Evolutionary conservation across 2,329 filamentous ascomycete genomes (phyloP).

Genomic region (Pestalotiopsis sp.): DNA sequence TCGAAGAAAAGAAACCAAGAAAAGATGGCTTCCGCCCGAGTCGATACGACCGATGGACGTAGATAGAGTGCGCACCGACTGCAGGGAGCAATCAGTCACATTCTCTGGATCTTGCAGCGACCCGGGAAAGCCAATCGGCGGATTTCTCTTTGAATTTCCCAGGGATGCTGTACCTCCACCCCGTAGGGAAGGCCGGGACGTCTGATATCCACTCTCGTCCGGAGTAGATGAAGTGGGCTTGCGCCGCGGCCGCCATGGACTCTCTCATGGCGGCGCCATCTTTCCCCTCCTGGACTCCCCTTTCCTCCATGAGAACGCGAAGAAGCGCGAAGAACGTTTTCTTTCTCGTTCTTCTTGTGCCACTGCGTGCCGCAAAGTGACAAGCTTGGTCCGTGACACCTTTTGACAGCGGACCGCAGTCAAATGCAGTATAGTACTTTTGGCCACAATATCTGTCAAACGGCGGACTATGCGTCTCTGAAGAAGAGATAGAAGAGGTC

Average conservation of each 20-base stretch:
- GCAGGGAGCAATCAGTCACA: neutral
- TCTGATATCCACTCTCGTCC: neutral
- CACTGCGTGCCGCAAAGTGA: neutral
- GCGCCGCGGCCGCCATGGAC: neutral
- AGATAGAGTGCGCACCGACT: neutral
- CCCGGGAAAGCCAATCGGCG: neutral
- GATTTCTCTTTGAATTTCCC: neutral
- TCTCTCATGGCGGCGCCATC: neutral
- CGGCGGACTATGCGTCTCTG: neutral
- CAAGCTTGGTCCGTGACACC: neutral
- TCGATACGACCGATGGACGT: neutral
- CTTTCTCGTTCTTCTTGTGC: neutral
- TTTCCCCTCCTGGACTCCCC: neutral
- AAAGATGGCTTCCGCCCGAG: neutral
- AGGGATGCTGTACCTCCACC: neutral
- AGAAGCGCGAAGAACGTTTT: neutral
- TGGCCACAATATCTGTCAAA: neutral
- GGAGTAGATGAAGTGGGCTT: neutral
- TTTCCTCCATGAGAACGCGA: neutral
- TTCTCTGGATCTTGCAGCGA: neutral
- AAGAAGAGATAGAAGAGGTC: neutral
- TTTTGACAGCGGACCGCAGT: neutral
- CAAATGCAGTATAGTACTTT: neutral
- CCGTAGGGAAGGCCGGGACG: neutral
- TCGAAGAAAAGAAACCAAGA: neutral